These are phyloP conservation scores for Afroboletus lepidellus DNA, from an alignment of 1,284 basidiomycete species.

Conservation along the genomic window DNA sequence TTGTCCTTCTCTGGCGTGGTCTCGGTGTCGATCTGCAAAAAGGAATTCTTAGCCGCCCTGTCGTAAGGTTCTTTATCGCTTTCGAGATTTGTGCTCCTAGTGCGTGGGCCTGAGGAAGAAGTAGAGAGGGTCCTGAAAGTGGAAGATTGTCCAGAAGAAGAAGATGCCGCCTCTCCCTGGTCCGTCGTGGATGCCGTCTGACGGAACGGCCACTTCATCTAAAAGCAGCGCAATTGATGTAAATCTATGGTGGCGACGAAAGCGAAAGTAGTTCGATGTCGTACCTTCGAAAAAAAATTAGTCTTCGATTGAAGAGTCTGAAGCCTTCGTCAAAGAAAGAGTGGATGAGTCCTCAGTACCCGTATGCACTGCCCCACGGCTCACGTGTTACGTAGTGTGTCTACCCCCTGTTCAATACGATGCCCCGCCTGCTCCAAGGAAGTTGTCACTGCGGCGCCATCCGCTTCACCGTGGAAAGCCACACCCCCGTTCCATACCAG, in stretches of 20 bases:
- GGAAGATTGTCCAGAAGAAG: not conserved
- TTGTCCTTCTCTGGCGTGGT: too few relatives aligned
- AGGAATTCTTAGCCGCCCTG: too few relatives aligned
- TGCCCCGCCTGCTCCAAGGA: slow-evolving; percentile 55
- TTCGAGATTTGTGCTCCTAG: too few relatives aligned
- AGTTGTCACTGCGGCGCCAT: slow-evolving; percentile 63
- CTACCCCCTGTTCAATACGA: slow-evolving; percentile 17
- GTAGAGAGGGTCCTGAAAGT: not conserved
- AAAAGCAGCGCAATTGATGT: too few relatives aligned
- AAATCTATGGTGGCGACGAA: too few relatives aligned
- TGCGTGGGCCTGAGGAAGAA: too few relatives aligned
- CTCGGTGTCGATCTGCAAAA: too few relatives aligned
- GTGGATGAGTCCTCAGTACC: not conserved
- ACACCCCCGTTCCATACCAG: slow-evolving; percentile 58
- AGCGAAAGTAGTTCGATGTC: too few relatives aligned
- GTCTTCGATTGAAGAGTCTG: not conserved
- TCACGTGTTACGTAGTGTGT: too few relatives aligned
- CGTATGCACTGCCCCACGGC: too few relatives aligned
- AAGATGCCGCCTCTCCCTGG: not conserved
- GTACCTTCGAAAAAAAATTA: too few relatives aligned
- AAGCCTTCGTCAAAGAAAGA: not conserved
- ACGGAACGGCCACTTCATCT: not conserved
- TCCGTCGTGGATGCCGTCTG: not conserved
- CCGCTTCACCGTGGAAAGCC: slow-evolving; percentile 51
- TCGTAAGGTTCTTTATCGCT: too few relatives aligned